Percentiles rank a stretch among this genome's conserved stretches.
phyloP scores from a whole-genome alignment of 2,329 filamentous ascomycete species.

The Cladorrhinum sp. region DNA sequence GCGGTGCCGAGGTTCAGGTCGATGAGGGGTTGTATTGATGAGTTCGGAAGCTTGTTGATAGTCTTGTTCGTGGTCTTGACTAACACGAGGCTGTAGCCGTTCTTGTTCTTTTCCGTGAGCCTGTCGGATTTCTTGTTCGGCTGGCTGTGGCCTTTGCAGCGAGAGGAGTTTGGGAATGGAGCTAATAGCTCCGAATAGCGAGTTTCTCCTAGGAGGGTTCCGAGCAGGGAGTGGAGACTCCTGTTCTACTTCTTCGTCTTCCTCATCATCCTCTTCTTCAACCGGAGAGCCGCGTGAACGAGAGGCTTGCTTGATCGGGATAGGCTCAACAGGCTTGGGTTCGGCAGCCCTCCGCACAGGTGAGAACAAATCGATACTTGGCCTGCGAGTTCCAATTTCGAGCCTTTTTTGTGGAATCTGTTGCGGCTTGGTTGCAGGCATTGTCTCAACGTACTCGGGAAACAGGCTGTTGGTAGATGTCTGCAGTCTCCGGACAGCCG shows the following conservation, averaged over 20 bases:
- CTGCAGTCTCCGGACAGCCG: slow-evolving; percentile 1
- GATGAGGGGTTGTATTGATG: slow-evolving; percentile 40
- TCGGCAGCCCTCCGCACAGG: slow-evolving; percentile 25
- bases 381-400: slow-evolving; percentile 27
- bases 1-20: slow-evolving; percentile 44
- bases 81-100: background rate
- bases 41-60: slow-evolving; percentile 33
- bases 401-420: slow-evolving; percentile 2
- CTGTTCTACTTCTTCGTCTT: background rate
- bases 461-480: slow-evolving; percentile 12
- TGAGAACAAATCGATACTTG: slow-evolving; percentile 37
- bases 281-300: slow-evolving; percentile 1
- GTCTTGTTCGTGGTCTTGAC: background rate
- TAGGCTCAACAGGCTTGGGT: background rate
- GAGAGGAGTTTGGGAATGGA: slow-evolving; percentile 14
- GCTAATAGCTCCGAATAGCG: slow-evolving; percentile 20
- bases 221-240: slow-evolving; percentile 30
- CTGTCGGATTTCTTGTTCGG: background rate
- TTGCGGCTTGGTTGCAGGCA: background rate
- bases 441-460: slow-evolving; percentile 6
- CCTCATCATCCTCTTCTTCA: slow-evolving; percentile 4
- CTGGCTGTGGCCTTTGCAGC: background rate
- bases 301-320: slow-evolving; percentile 10
- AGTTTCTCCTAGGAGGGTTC: slow-evolving; percentile 33
- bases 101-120: background rate